Evolutionary conservation across 495 filamentous ascomycete species (phyloP).

Genomic region (Xylaria curta): DNA sequence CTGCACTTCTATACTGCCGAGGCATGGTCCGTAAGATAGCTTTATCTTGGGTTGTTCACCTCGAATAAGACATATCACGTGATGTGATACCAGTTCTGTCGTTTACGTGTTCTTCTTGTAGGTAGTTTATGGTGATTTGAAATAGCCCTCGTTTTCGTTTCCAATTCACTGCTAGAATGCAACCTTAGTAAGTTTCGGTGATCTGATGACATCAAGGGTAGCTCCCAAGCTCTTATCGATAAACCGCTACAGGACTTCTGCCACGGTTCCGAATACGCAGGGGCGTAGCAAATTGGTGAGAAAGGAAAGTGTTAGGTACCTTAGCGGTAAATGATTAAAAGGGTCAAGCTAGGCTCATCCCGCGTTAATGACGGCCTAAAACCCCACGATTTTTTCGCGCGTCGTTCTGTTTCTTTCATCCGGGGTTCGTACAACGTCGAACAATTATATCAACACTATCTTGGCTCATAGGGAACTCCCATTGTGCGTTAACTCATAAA

Average conservation of each 20-base stretch:
- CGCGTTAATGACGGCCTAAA: constrained; percentile 1
- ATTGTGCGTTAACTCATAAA: not conserved
- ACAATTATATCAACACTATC: not conserved
- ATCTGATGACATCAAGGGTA: not conserved
- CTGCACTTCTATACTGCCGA: constrained; percentile 15
- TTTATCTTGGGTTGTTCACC: not conserved
- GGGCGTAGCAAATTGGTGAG: not conserved
- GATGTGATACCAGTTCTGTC: not conserved
- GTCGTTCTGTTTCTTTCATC: not conserved
- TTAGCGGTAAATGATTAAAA: not conserved
- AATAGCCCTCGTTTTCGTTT: not conserved
- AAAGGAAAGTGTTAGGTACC: not conserved
- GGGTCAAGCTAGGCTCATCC: constrained; percentile 9
- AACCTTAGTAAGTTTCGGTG: not conserved
- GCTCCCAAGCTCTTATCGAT: not conserved
- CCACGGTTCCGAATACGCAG: not conserved
- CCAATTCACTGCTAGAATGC: not conserved
- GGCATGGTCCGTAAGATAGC: not conserved
- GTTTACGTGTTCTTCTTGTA: not conserved
- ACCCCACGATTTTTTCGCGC: constrained; percentile 10
- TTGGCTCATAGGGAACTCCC: too few species aligned
- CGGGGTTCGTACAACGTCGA: not conserved
- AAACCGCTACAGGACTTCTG: not conserved
- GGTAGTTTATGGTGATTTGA: not conserved
- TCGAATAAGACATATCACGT: not conserved